phyloP scores from a whole-genome alignment of 345 rosid species.

The Aquilaria sinensis region DNA sequence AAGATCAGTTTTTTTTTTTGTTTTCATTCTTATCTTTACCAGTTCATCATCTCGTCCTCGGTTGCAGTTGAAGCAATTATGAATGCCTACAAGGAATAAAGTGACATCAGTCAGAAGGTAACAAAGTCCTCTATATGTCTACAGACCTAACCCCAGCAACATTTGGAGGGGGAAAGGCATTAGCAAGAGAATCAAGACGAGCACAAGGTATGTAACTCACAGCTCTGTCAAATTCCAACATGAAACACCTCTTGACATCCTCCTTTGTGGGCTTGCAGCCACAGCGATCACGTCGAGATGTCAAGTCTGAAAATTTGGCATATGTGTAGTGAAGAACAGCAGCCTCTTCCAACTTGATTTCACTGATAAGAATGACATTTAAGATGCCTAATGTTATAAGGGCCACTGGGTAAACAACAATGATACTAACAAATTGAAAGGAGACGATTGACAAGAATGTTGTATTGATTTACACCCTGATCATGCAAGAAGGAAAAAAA shows the following conservation, averaged over 20 bases:
- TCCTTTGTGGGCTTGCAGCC: constrained; percentile 98
- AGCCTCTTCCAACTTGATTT: constrained; percentile 90
- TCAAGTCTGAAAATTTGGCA: constrained; percentile 86
- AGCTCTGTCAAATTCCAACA: constrained; percentile 93
- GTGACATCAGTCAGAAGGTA: not conserved
- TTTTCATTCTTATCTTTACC: constrained; percentile 41
- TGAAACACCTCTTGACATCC: constrained; percentile 95
- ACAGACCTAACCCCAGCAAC: not conserved
- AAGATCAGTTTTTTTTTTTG: not conserved
- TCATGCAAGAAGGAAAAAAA: not conserved
- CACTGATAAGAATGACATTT: constrained; percentile 34
- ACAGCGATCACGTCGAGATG: constrained; percentile 89
- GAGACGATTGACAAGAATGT: too few species aligned
- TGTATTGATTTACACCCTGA: not conserved
- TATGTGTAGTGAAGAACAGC: constrained; percentile 94
- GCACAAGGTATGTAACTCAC: constrained; percentile 38
- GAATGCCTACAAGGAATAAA: constrained; percentile 63
- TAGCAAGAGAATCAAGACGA: constrained; percentile 7
- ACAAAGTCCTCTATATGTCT: too few species aligned
- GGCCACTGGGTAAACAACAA: not conserved
- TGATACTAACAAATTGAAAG: too few species aligned
- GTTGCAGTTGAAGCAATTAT: constrained; percentile 95
- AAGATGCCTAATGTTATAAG: not conserved
- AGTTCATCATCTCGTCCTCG: constrained; percentile 83
- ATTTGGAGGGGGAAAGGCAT: not conserved